Percentiles rank a stretch among this genome's conserved stretches.
Conservation (phyloP, 78 protist species). For the Goniomonas avonlea region DNA sequence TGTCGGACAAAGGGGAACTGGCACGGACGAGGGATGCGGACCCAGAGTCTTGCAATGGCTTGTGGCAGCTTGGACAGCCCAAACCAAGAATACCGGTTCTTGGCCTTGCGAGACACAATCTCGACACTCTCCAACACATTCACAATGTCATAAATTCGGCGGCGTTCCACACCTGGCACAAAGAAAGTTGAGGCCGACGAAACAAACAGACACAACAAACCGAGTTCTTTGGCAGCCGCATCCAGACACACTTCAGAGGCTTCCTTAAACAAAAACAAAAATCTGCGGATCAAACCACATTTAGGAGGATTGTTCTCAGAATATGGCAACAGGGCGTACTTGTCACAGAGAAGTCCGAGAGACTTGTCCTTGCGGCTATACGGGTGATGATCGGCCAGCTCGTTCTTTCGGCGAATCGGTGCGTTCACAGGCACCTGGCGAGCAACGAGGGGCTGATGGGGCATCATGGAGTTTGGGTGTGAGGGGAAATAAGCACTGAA, state of each 20-base stretch:
- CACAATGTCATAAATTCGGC: conserved; percentile 33
- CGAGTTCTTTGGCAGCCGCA: background rate
- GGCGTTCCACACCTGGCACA: conserved; percentile 12
- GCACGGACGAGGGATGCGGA: background rate
- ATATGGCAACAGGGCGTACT: no score
- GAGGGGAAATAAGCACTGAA: no score
- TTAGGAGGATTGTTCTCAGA: no score
- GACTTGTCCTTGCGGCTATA: conserved; percentile 40
- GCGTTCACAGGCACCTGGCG: no score
- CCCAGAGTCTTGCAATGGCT: background rate
- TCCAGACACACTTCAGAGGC: background rate
- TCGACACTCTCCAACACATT: conserved; percentile 29
- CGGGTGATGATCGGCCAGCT: no score
- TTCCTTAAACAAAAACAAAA: background rate
- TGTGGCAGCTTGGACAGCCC: background rate
- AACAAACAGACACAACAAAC: no score
- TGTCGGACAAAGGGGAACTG: no score
- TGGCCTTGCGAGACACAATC: conserved; percentile 15
- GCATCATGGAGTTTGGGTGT: no score
- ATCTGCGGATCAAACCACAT: background rate
- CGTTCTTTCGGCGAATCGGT: no score
- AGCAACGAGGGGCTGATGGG: no score
- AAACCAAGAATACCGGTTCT: conserved; percentile 21
- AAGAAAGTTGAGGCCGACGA: no score
- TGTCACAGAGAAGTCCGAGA: conserved; percentile 34